A percentile compares a stretch with the other conserved stretches of the same genome.
Evolutionary conservation across 495 filamentous ascomycete species (phyloP).

Genomic region (Aspergillus kassunensis): DNA sequence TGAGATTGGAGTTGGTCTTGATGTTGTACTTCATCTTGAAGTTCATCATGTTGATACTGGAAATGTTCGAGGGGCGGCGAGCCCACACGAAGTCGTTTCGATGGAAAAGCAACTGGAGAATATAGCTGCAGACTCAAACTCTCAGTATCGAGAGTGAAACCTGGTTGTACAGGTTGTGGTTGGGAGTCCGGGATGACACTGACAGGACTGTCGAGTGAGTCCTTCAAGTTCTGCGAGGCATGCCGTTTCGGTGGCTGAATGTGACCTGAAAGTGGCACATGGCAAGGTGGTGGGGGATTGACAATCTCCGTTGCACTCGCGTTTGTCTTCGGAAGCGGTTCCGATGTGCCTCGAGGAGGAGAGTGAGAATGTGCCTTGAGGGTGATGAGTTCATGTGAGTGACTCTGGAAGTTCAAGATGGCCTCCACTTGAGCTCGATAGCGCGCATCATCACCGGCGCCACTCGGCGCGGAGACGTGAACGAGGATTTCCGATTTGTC

Average conservation of each 20-base stretch:
- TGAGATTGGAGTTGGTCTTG: neutral
- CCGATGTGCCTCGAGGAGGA: neutral
- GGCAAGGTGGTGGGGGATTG: neutral
- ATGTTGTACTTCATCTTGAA: no score
- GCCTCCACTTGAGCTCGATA: constrained; percentile 60
- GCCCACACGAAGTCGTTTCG: constrained; percentile 25
- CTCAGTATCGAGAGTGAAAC: neutral
- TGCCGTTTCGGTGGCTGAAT: neutral
- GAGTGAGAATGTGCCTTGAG: neutral
- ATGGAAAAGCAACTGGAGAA: constrained; percentile 6
- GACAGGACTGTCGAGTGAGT: constrained; percentile 41
- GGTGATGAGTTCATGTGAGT: constrained; percentile 26
- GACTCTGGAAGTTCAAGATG: constrained; percentile 55
- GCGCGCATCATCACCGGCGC: constrained; percentile 53
- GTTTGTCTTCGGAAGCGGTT: neutral
- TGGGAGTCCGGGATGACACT: constrained; percentile 49
- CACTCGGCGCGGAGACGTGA: constrained; percentile 63
- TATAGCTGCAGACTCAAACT: constrained; percentile 3
- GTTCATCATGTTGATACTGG: neutral
- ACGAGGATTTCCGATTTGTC: constrained; percentile 57
- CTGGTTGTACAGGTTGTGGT: constrained; percentile 14
- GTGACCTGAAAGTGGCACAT: neutral
- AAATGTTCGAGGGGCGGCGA: constrained; percentile 11
- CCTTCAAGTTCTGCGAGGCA: constrained; percentile 7
- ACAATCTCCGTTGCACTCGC: neutral